Conservation (phyloP, 2,329 filamentous ascomycete genomes). For the Raffaelea ambrosiae region DNA sequence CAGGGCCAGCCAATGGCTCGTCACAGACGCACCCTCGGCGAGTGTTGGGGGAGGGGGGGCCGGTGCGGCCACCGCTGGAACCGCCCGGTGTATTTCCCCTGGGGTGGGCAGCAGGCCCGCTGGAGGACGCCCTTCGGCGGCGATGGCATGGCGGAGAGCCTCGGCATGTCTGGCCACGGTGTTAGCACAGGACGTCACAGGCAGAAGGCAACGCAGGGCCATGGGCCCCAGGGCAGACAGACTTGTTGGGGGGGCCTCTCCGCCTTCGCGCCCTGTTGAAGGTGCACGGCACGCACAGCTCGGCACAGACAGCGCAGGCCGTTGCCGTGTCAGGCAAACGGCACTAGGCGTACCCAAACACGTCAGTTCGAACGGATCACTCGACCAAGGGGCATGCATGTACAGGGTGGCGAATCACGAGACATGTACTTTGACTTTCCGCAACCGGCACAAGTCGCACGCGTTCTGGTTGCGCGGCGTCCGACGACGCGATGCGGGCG, state of each 20-base stretch:
- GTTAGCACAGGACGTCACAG: too few relatives aligned
- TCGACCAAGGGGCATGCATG: neutral
- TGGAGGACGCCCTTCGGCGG: too few relatives aligned
- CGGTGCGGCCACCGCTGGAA: neutral
- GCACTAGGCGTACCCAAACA: slow-evolving; percentile 9
- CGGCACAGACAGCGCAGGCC: slow-evolving; percentile 16
- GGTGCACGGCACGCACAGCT: slow-evolving; percentile 19
- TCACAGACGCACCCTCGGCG: too few relatives aligned
- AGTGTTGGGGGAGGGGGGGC: neutral
- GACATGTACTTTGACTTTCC: slow-evolving; percentile 16
- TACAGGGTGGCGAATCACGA: too few relatives aligned
- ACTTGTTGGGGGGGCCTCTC: slow-evolving; percentile 18
- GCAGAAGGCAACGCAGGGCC: too few relatives aligned
- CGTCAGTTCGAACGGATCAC: neutral
- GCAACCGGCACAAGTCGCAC: slow-evolving; percentile 20
- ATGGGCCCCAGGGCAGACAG: too few relatives aligned
- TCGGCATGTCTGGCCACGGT: too few relatives aligned
- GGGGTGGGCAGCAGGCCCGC: too few relatives aligned
- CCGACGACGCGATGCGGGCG: neutral
- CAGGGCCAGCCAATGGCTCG: slow-evolving; percentile 2
- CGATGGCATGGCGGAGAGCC: too few relatives aligned
- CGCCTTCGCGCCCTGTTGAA: slow-evolving; percentile 17
- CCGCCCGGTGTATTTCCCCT: too few relatives aligned
- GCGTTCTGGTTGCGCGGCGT: slow-evolving; percentile 18
- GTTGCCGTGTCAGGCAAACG: slow-evolving; percentile 6